Evolutionary conservation across 1,284 basidiomycete genomes (phyloP).

Genomic region (Porodaedalea pini): DNA sequence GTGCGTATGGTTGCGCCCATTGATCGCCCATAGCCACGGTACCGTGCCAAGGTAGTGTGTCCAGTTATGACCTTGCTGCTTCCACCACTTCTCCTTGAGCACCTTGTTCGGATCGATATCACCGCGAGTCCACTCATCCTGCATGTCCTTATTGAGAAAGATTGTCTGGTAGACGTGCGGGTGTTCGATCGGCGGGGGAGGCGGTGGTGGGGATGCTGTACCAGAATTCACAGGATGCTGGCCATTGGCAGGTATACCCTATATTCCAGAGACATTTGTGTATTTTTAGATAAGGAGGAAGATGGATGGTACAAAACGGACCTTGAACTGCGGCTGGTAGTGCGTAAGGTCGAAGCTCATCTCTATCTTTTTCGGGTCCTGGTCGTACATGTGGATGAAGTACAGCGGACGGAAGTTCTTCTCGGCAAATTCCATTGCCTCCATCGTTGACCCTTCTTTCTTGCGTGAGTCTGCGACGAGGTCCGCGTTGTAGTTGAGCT

Average conservation of each 20-base stretch:
- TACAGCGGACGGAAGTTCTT: constrained; percentile 52
- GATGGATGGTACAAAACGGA: constrained; percentile 25
- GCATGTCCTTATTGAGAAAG: constrained; percentile 52
- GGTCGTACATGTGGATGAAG: constrained; percentile 53
- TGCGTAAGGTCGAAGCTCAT: constrained; percentile 60
- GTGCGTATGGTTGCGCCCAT: constrained; percentile 42
- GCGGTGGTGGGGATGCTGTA: constrained; percentile 22
- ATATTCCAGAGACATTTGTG: too few species aligned
- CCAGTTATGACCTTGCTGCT: constrained; percentile 57
- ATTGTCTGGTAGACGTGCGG: constrained; percentile 63
- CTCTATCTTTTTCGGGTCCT: constrained; percentile 54
- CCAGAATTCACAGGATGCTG: constrained; percentile 12
- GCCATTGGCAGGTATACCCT: constrained; percentile 17
- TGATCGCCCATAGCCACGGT: constrained; percentile 59
- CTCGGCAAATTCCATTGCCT: constrained; percentile 42
- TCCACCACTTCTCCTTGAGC: constrained; percentile 59
- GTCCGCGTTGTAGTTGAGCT: constrained; percentile 39
- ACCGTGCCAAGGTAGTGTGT: constrained; percentile 56
- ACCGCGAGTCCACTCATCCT: constrained; percentile 47
- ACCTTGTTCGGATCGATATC: constrained; percentile 49
- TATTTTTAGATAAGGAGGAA: too few species aligned
- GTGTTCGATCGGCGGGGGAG: constrained; percentile 33
- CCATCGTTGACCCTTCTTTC: constrained; percentile 35
- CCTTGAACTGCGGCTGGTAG: constrained; percentile 53
- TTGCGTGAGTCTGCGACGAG: constrained; percentile 35